Percentiles rank a stretch among this genome's conserved stretches.
Evolutionary conservation across 768 basidiomycete species (phyloP).

Genomic region (Mycena haematopus): DNA sequence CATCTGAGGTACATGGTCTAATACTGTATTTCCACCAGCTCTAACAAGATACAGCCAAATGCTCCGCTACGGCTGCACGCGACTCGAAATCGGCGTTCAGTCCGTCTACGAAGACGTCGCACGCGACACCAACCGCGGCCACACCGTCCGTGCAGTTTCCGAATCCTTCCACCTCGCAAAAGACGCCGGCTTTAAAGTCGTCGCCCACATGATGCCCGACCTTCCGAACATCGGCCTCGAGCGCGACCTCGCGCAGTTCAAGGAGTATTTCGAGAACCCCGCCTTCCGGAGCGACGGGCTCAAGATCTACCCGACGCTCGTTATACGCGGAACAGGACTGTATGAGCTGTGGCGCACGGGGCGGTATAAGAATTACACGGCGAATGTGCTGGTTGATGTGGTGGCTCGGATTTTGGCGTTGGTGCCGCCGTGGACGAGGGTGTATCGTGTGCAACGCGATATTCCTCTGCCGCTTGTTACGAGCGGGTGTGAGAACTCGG

Average conservation of each 20-base stretch:
- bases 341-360: slow-evolving; percentile 97
- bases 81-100: slow-evolving; percentile 98
- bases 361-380: slow-evolving; percentile 98
- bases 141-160: slow-evolving; percentile 96
- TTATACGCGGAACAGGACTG: slow-evolving; percentile 95
- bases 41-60: slow-evolving; percentile 72
- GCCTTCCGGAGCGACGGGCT: slow-evolving; percentile 96
- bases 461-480: slow-evolving; percentile 96
- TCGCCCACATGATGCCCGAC: slow-evolving; percentile 99
- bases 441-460: slow-evolving; percentile 97
- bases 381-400: slow-evolving; percentile 97
- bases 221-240: slow-evolving; percentile 97
- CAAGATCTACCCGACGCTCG: slow-evolving; percentile 98
- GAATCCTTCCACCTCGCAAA: slow-evolving; percentile 98
- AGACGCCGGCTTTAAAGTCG: slow-evolving; percentile 99
- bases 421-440: slow-evolving; percentile 98
- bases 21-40: background rate
- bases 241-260: slow-evolving; percentile 97
- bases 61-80: slow-evolving; percentile 98
- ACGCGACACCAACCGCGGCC: slow-evolving; percentile 97
- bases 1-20: slow-evolving; percentile 74
- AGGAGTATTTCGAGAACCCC: slow-evolving; percentile 99
- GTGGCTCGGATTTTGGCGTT: slow-evolving; percentile 95
- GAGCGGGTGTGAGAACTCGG: slow-evolving; percentile 97
- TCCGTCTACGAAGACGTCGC: slow-evolving; percentile 99